phyloP scores from a whole-genome alignment of 345 rosid species.

The Fremontodendron californicum region DNA sequence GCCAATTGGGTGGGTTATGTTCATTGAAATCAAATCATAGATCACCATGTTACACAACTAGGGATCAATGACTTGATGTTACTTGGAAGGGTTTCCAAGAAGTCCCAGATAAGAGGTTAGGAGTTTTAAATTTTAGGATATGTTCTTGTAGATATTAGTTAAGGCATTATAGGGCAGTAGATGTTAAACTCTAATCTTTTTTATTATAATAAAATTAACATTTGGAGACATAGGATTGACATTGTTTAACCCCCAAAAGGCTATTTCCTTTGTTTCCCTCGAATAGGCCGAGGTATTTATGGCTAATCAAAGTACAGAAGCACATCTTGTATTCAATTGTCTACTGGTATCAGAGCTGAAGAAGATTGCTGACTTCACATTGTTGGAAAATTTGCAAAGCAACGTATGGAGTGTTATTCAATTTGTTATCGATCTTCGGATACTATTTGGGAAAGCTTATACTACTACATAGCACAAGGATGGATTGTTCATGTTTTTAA shows the following conservation, averaged over 20 bases:
- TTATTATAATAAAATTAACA: background rate
- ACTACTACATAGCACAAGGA: background rate
- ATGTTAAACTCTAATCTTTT: background rate
- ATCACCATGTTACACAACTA: background rate
- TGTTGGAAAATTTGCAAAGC: background rate
- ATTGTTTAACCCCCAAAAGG: background rate
- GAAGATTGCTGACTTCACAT: background rate
- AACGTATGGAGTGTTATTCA: background rate
- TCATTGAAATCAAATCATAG: background rate
- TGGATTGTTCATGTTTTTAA: background rate
- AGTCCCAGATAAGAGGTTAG: background rate
- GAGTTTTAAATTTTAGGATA: background rate
- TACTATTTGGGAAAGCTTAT: background rate
- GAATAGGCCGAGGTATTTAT: background rate
- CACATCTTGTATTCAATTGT: background rate
- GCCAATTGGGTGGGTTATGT: background rate
- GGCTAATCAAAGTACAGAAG: background rate
- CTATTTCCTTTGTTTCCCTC: background rate
- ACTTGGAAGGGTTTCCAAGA: background rate
- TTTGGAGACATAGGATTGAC: background rate
- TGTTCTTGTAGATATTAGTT: background rate
- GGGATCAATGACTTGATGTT: background rate
- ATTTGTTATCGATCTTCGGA: background rate
- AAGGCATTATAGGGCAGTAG: background rate
- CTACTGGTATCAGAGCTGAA: background rate